Conservation (phyloP, 192 early-diverging fungal genomes). For the Dimargaris xerosporica region DNA sequence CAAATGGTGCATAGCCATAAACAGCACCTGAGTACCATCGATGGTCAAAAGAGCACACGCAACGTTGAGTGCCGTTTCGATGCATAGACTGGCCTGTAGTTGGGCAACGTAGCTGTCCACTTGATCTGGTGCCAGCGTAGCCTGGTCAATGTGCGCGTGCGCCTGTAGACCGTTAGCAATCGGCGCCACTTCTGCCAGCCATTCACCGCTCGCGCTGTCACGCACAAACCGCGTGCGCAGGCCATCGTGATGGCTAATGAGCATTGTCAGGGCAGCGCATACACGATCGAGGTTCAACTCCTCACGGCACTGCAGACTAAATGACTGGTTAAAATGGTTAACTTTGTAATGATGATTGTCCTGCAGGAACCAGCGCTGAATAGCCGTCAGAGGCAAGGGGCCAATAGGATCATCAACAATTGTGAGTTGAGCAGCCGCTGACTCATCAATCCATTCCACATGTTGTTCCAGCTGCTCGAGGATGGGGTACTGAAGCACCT, state of each 20-base stretch:
- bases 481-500: background rate
- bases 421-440: background rate
- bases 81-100: too few relatives aligned
- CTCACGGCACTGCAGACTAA: background rate
- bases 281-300: background rate
- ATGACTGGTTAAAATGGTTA: constrained; percentile 8
- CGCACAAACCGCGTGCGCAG: background rate
- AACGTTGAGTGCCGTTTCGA: too few relatives aligned
- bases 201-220: background rate
- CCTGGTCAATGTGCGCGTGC: background rate
- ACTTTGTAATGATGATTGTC: too few relatives aligned
- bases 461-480: background rate
- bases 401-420: background rate
- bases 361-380: constrained; percentile 11
- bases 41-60: background rate
- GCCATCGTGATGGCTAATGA: constrained; percentile 2
- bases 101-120: background rate
- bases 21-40: too few relatives aligned
- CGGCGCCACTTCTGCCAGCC: background rate
- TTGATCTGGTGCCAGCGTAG: background rate
- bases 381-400: background rate
- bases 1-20: constrained; percentile 19
- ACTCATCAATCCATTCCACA: background rate
- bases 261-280: background rate
- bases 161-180: background rate